A percentile compares a stretch with the other conserved stretches of the same genome.
phyloP scores from a whole-genome alignment of 2,329 filamentous ascomycete genomes.

The Penicillium sp. region DNA sequence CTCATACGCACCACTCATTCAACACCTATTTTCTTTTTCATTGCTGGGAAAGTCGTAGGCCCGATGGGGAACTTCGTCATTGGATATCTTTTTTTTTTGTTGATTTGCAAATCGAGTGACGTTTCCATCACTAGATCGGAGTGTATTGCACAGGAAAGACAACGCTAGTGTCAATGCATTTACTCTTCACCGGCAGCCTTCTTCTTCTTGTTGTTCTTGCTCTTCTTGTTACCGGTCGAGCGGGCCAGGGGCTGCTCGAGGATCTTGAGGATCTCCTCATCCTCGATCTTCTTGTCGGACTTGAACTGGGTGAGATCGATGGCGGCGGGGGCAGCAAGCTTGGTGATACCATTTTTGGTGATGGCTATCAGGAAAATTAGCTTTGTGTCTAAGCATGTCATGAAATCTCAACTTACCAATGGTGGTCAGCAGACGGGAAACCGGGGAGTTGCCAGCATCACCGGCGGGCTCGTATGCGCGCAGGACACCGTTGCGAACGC shows the following conservation, averaged over 20 bases:
- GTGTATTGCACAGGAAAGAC: conserved; percentile 19
- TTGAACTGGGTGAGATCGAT: conserved; percentile 80
- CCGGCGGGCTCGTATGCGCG: conserved; percentile 95
- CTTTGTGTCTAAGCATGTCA: neutral
- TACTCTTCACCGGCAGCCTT: conserved; percentile 51
- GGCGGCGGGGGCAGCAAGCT: conserved; percentile 72
- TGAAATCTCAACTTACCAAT: conserved; percentile 66
- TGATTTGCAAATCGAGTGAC: conserved; percentile 9
- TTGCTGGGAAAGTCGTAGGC: conserved; percentile 12
- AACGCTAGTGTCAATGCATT: conserved; percentile 20
- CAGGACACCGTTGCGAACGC: conserved; percentile 87
- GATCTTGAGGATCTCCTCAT: conserved; percentile 93
- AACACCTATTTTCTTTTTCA: conserved; percentile 14
- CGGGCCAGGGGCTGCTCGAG: conserved; percentile 78
- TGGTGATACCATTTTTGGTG: conserved; percentile 94
- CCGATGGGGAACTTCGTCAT: conserved; percentile 16
- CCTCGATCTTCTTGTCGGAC: conserved; percentile 96
- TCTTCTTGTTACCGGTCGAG: conserved; percentile 67
- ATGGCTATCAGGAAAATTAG: conserved; percentile 62
- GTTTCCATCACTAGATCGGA: conserved; percentile 18
- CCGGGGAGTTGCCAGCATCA: conserved; percentile 82
- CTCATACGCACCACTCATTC: conserved; percentile 3
- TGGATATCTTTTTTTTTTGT: conserved; percentile 28
- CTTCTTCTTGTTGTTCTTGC: conserved; percentile 93
- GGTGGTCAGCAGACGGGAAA: conserved; percentile 85